Base-by-base conservation (phyloP, 805 yeast species). In the Pichia eremophila region DNA sequence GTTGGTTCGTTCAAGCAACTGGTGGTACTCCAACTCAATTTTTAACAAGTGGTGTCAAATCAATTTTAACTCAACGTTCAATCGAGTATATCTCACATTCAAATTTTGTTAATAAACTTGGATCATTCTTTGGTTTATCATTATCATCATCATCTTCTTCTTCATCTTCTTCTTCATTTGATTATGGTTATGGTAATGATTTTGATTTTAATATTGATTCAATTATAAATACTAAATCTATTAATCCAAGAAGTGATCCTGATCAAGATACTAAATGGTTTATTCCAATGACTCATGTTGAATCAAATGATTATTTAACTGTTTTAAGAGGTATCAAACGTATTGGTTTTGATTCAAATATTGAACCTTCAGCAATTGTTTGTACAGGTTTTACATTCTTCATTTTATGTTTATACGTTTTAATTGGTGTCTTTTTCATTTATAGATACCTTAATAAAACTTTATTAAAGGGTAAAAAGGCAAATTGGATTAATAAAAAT, bases 381-480 rank as follows among this genome's bases (percentile, higher is more conserved):
- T 77, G 79, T 43, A 89, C 96, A 3, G 93, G 95, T 1, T 85
- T 86, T 66, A 85, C 96, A 2, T 87, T 86, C 57, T 90, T 89
- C 63, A 74, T 85, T 22, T 59, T 90, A 43, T 79, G 84, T 65
- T 89, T 90, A 17, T 83, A 85, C 55, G 75, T 86, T 15, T 69
- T 89, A 39, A 77, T 83, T 25, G 82, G 76, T 4, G 54, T 82
- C 2, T 74, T 86, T 49, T 72, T 83, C 25, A 54, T 75, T 17
- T 62, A 78, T 55, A 81, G 80, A 57, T 73, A 50, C 14, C 39
- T 51, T 8, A 18, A 27, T 14, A 9, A 74, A 47, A 57, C 72
- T 1, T 55, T 81, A 22, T 77, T 75, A 51, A 63, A 80, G 19
- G 51, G 52, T 22, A 40, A 48, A 14, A 54, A 40, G 41, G 43